Evolutionary conservation across 2,329 filamentous ascomycete species (phyloP).

Genomic region (Fusarium burgessii): DNA sequence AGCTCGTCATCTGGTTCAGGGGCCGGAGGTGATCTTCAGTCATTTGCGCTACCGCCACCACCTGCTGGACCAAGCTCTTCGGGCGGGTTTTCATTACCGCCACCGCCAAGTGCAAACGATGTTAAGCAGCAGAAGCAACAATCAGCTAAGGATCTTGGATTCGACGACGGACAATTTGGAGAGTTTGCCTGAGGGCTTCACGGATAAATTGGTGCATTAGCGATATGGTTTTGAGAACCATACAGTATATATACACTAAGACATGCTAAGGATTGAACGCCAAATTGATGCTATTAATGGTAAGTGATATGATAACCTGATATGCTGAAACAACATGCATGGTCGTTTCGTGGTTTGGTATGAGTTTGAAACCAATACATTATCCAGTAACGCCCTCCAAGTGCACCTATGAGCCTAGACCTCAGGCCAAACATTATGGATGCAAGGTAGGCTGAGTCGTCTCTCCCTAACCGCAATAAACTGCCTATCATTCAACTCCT

Average conservation of each 20-base stretch:
- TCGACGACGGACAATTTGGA: conserved; percentile 89
- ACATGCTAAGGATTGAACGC: conserved; percentile 12
- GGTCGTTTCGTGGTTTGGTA: background rate
- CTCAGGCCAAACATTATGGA: conserved; percentile 45
- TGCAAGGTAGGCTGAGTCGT: conserved; percentile 48
- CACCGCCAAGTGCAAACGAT: conserved; percentile 73
- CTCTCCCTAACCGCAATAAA: conserved; percentile 25
- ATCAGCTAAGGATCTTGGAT: conserved; percentile 76
- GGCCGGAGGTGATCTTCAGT: conserved; percentile 54
- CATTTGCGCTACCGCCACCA: conserved; percentile 82
- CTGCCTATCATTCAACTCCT: conserved; percentile 1
- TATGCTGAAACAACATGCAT: background rate
- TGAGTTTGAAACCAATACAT: background rate
- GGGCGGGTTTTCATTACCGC: conserved; percentile 68
- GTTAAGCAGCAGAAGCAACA: conserved; percentile 68
- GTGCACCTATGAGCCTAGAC: conserved; percentile 1
- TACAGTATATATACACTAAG: conserved; percentile 27
- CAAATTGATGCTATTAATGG: conserved; percentile 26
- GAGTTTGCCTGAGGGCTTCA: conserved; percentile 72
- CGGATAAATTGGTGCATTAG: conserved; percentile 31
- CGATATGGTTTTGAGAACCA: conserved; percentile 32
- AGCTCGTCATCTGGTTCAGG: conserved; percentile 27
- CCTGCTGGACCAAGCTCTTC: conserved; percentile 59
- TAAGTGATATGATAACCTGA: conserved; percentile 10
- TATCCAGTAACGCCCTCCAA: background rate